Base-by-base conservation (phyloP, 208 protist genomes). In the Crithidia thermophila region DNA sequence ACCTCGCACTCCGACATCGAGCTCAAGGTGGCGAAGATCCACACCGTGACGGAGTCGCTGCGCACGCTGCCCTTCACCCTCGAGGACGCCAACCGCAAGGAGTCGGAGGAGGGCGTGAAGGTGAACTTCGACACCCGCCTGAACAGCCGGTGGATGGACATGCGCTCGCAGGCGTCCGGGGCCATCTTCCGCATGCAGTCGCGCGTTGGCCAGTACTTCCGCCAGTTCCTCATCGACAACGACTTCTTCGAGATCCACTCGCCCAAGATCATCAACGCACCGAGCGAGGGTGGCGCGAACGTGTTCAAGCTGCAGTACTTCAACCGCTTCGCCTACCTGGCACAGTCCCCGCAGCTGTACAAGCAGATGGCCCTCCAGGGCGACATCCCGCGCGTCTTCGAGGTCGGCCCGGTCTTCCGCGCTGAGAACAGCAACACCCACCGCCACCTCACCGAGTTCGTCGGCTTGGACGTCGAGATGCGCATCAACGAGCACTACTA, bases 401-500 rank as follows among this genome's bases (percentile, higher is more conserved):
- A 99, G 85, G 91, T 99, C 37, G 97, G 85, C 7, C 97, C 98
- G 9, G 98, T 99, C 21, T 99, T 99, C 84, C 92, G 99, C 62
- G 98, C 99, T 2, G 99, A 99, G 88, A 98, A 99, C 75, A 98
- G 95, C 61, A 97, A 99, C 82, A 99, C 99, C 1, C 97, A 99
- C 76, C 96, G 99, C 62, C 99, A 99, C 81, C 80, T 99, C 42
- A 99, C 97, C 20, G 99, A 99, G 85, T 99, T 99, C 80, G 96
- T 98, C 30, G 99, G 99, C 21, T 81, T 99, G n/a, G 99, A 99
- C 92, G 77, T 99, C 43, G 99, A 99, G 85, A 99, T 99, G 98
- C 94, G 95, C 33, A 98, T 99, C 84, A 90, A 98, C 47, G 97
- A 99, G 72, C 95, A 99, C 82, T 99, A 99, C 88, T 98, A 99